These are phyloP conservation scores for Pyrrhoderma noxium DNA, from an alignment of 1,284 basidiomycete species.

Conservation along the genomic window DNA sequence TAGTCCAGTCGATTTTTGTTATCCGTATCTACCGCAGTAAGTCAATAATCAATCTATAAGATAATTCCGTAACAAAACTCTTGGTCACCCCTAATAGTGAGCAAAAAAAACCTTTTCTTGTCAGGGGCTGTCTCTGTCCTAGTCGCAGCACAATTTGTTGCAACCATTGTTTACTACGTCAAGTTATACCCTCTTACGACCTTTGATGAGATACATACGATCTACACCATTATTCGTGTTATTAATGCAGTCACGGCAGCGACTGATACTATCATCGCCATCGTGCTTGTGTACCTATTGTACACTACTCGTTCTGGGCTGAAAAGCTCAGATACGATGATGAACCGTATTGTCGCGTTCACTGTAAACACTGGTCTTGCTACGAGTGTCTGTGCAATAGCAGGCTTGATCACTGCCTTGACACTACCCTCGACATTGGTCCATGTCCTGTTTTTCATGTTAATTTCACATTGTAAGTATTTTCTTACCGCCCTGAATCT, in stretches of 20 bases:
- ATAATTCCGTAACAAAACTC: background rate
- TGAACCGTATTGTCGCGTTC: constrained; percentile 13
- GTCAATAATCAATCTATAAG: background rate
- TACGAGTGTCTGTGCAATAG: constrained; percentile 9
- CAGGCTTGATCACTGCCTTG: constrained; percentile 4
- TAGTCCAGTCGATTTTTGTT: constrained; percentile 3
- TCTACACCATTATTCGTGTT: constrained; percentile 23
- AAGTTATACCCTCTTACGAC: background rate
- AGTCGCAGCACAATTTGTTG: background rate
- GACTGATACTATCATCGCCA: constrained; percentile 14
- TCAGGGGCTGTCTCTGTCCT: background rate
- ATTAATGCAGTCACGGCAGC: background rate
- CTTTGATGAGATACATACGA: constrained; percentile 27
- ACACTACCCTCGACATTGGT: constrained; percentile 5
- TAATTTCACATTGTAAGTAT: constrained; percentile 2
- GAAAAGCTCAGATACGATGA: constrained; percentile 7
- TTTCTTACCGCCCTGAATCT: no score
- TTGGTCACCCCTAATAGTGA: background rate
- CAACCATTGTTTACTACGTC: constrained; percentile 3
- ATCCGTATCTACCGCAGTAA: constrained; percentile 3
- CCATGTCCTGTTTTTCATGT: constrained; percentile 7
- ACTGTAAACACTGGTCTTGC: constrained; percentile 19
- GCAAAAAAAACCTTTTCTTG: constrained; percentile 4
- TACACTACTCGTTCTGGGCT: constrained; percentile 13
- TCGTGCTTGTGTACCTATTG: constrained; percentile 13